phyloP scores from a whole-genome alignment of 208 protist genomes.

The Trypanosoma scelopori region DNA sequence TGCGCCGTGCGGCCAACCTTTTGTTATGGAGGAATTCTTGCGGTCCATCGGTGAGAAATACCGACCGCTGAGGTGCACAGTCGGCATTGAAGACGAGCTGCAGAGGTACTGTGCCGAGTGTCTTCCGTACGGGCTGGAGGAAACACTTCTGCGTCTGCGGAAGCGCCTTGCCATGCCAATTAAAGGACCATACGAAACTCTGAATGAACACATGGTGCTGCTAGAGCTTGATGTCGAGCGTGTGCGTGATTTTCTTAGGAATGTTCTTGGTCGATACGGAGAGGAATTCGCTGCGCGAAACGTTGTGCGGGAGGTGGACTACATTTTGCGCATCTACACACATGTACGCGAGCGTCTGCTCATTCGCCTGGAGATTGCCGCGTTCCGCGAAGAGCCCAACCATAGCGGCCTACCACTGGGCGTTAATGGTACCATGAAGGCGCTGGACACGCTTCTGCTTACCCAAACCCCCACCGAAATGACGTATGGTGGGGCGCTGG shows the following conservation, averaged over 20 bases:
- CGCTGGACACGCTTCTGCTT: conserved; percentile 1
- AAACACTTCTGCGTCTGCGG: conserved; percentile 15
- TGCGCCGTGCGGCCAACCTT: neutral
- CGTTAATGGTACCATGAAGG: conserved; percentile 26
- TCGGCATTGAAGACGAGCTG: conserved; percentile 13
- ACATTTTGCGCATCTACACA: conserved; percentile 15
- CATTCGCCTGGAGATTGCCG: conserved; percentile 26
- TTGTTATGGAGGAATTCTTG: conserved; percentile 4
- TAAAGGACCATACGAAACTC: conserved; percentile 19
- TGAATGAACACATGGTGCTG: conserved; percentile 29
- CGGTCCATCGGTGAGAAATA: conserved; percentile 20
- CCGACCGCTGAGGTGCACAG: conserved; percentile 10
- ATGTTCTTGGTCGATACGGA: conserved; percentile 14
- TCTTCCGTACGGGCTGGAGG: conserved; percentile 23
- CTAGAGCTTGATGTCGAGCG: conserved; percentile 25
- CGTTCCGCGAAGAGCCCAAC: conserved; percentile 24
- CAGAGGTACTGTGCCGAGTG: conserved; percentile 13
- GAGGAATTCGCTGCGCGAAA: conserved; percentile 18
- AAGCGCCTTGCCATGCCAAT: conserved; percentile 23
- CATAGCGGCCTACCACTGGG: conserved; percentile 20
- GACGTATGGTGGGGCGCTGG: neutral
- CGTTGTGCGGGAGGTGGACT: conserved; percentile 25
- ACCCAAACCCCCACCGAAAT: neutral
- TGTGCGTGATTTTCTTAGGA: conserved; percentile 20
- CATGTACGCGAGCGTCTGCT: conserved; percentile 23